Percentiles rank a stretch among this genome's conserved stretches.
Evolutionary conservation across 805 yeast species (phyloP).

Genomic region (Metschnikowia peoriensis): DNA sequence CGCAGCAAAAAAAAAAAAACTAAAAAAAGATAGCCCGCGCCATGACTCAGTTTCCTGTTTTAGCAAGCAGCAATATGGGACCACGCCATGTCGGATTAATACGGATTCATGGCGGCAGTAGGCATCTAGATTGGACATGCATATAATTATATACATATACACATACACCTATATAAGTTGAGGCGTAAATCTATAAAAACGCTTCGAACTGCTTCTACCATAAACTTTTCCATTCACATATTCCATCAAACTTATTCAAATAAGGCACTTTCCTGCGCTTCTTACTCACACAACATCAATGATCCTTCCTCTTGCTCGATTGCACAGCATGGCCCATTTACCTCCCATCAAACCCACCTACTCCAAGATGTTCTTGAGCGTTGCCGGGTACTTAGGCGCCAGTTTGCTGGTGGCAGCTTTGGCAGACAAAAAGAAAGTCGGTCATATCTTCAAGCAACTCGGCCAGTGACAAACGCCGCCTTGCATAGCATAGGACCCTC

Average conservation of each 20-base stretch:
- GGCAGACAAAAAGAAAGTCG: conserved; percentile 30
- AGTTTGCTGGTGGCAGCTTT: conserved; percentile 28
- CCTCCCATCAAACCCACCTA: conserved; percentile 12
- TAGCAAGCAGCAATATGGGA: background rate
- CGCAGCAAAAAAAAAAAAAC: background rate
- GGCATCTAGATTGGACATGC: background rate
- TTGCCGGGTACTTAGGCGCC: conserved; percentile 25
- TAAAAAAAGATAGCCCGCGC: too few species aligned
- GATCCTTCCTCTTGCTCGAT: conserved; percentile 9
- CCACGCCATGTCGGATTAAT: background rate
- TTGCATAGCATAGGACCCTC: too few species aligned
- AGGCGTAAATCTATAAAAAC: background rate
- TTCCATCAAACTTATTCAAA: background rate
- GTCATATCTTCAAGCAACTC: conserved; percentile 31
- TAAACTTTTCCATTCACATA: too few species aligned
- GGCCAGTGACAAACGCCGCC: conserved; percentile 17
- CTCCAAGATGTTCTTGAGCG: conserved; percentile 21
- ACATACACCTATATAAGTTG: background rate
- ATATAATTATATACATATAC: too few species aligned
- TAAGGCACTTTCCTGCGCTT: background rate
- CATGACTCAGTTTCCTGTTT: background rate
- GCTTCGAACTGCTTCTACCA: too few species aligned
- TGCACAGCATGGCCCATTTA: conserved; percentile 11
- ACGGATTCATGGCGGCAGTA: background rate
- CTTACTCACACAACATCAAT: background rate